These are phyloP conservation scores for Arachis stenosperma DNA, from an alignment of 306 rosid genomes.

Conservation along the genomic window DNA sequence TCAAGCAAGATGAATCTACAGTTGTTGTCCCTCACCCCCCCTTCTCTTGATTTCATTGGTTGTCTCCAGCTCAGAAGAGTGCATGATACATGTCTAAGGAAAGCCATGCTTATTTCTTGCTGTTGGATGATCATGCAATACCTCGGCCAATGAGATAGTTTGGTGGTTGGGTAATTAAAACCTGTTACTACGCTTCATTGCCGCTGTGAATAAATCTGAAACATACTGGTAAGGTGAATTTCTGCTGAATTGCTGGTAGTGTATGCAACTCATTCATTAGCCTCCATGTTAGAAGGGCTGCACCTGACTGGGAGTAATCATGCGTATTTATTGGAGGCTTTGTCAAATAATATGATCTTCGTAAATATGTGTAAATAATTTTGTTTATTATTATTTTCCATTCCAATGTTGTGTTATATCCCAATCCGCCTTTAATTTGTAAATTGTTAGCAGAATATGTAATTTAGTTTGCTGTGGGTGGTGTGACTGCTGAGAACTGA, in stretches of 20 bases:
- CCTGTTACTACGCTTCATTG: constrained; percentile 47
- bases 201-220: constrained; percentile 52
- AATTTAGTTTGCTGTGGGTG: constrained; percentile 55
- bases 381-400: constrained; percentile 40
- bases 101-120: constrained; percentile 38
- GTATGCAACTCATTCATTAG: constrained; percentile 83
- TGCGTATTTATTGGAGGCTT: constrained; percentile 72
- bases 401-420: constrained; percentile 51
- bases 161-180: constrained; percentile 2
- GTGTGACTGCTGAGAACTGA: constrained; percentile 40
- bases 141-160: not conserved
- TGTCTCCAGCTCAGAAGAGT: constrained; percentile 43
- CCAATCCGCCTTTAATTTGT: constrained; percentile 54
- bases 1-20: constrained; percentile 59
- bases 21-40: not conserved
- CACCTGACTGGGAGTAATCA: constrained; percentile 51
- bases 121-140: constrained; percentile 40
- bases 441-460: constrained; percentile 54
- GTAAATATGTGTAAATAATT: constrained; percentile 86
- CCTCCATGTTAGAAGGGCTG: constrained; percentile 69
- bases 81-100: constrained; percentile 43
- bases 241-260: constrained; percentile 38
- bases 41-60: constrained; percentile 28
- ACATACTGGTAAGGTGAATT: constrained; percentile 53
- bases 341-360: constrained; percentile 81